Evolutionary conservation across 768 basidiomycete species (phyloP).

Genomic region (Suillus fuscotomentosus): DNA sequence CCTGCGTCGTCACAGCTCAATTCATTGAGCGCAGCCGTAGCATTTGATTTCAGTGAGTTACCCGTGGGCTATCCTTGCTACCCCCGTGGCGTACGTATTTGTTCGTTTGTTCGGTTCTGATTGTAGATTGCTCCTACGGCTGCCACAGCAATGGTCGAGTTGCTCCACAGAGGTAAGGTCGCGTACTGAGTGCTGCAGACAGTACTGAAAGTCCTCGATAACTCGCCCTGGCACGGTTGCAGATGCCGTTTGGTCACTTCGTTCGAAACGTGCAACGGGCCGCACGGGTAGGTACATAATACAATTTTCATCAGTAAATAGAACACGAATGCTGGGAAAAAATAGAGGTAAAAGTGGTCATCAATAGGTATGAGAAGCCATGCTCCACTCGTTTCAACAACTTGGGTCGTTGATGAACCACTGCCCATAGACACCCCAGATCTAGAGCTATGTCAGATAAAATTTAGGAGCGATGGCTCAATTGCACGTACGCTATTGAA

Average conservation of each 20-base stretch:
- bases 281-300: neutral
- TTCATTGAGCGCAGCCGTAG: neutral
- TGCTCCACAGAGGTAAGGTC: neutral
- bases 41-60: neutral
- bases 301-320: neutral
- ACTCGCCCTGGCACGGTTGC: neutral
- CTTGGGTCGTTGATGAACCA: slow-evolving; percentile 7
- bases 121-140: neutral
- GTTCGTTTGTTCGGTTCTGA: neutral
- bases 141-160: neutral
- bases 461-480: neutral
- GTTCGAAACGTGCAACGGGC: neutral
- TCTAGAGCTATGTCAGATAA: neutral
- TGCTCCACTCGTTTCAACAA: neutral
- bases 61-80: neutral
- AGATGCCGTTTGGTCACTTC: neutral
- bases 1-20: neutral
- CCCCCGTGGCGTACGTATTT: neutral
- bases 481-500: neutral
- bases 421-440: slow-evolving; percentile 13
- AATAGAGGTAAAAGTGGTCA: neutral
- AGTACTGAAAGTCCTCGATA: neutral
- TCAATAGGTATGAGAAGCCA: too few relatives aligned
- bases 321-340: neutral
- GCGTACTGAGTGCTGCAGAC: neutral